These are phyloP conservation scores for Blastobotrys persicus DNA, from an alignment of 1,139 yeast species.

Conservation along the genomic window DNA sequence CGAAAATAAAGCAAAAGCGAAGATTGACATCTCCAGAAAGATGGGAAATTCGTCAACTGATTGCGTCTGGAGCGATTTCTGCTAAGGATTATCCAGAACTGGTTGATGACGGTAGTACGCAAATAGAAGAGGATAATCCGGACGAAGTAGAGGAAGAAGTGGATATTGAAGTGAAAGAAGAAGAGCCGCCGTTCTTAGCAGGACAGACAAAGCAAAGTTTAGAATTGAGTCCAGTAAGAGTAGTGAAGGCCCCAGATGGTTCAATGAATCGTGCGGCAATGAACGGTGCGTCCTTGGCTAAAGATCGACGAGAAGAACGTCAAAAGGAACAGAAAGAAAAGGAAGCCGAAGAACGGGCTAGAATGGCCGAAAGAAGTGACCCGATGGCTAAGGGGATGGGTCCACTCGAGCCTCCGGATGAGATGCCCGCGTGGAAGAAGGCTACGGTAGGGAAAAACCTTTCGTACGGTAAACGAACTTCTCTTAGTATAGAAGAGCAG, in stretches of 20 bases:
- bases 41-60: slow-evolving; percentile 84
- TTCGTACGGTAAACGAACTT: slow-evolving; percentile 30
- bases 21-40: slow-evolving; percentile 80
- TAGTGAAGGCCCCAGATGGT: slow-evolving; percentile 73
- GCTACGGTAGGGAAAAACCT: slow-evolving; percentile 17
- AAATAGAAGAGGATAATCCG: slow-evolving; percentile 45
- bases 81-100: slow-evolving; percentile 72
- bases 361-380: slow-evolving; percentile 33
- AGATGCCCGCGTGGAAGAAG: slow-evolving; percentile 26
- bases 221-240: slow-evolving; percentile 53
- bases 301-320: slow-evolving; percentile 58
- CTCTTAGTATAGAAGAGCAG: slow-evolving; percentile 58
- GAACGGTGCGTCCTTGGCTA: slow-evolving; percentile 69
- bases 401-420: slow-evolving; percentile 20
- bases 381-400: slow-evolving; percentile 24
- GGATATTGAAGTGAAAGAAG: slow-evolving; percentile 69
- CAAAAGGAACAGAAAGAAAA: slow-evolving; percentile 36
- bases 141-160: slow-evolving; percentile 45
- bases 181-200: slow-evolving; percentile 68
- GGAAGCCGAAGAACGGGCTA: slow-evolving; percentile 25
- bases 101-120: background rate
- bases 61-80: slow-evolving; percentile 72
- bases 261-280: slow-evolving; percentile 73
- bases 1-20: slow-evolving; percentile 34
- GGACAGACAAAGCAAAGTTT: slow-evolving; percentile 50